phyloP scores from a whole-genome alignment of 192 early-diverging fungal genomes.

The Backusella tuberculispora region DNA sequence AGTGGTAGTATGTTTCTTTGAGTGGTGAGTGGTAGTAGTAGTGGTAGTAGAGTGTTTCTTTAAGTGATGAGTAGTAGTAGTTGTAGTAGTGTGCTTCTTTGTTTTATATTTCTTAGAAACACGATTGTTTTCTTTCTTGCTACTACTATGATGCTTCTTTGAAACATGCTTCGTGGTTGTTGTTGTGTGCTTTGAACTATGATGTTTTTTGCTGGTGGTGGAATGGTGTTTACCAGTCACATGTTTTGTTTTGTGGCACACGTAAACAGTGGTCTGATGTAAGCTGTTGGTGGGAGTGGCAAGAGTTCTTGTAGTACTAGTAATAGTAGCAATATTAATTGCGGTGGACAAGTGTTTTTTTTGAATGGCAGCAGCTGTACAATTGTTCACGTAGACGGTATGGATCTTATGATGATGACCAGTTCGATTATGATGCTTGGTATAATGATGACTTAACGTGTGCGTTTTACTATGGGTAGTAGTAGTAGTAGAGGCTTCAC shows the following conservation, averaged over 20 bases:
- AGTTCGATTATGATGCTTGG: not conserved
- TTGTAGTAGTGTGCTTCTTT: conserved; percentile 3
- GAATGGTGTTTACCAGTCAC: not conserved
- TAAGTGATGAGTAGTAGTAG: not conserved
- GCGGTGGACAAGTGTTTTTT: not conserved
- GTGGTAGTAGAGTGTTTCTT: not conserved
- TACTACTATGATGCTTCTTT: conserved; percentile 11
- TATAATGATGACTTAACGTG: not conserved
- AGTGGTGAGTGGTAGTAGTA: not conserved
- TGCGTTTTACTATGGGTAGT: not conserved
- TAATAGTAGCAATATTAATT: not conserved
- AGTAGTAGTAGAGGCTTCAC: not conserved
- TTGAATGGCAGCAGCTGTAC: not conserved
- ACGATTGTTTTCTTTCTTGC: not conserved
- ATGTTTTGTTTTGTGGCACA: not conserved
- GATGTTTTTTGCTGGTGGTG: conserved; percentile 2
- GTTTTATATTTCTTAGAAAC: conserved; percentile 13
- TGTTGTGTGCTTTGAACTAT: not conserved
- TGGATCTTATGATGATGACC: not conserved
- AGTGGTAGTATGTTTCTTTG: conserved; percentile 1
- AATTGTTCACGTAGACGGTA: not conserved
- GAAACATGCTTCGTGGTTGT: not conserved
- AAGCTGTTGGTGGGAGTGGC: not conserved
- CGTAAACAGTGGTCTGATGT: not conserved
- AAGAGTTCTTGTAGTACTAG: not conserved